Evolutionary conservation across 768 basidiomycete genomes (phyloP).

Genomic region (Mycena kentingensis): DNA sequence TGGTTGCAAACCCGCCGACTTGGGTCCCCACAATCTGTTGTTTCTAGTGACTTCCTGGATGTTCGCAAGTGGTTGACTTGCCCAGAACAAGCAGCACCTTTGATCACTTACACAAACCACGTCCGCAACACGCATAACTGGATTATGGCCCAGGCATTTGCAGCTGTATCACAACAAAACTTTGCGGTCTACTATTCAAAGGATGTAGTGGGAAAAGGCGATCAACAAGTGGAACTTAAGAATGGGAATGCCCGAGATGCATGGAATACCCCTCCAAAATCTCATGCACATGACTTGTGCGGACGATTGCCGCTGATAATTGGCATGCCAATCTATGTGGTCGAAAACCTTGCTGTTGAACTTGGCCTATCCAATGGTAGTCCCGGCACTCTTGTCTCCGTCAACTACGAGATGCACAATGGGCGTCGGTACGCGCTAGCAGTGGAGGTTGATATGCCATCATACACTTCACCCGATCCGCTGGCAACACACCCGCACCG

Average conservation of each 20-base stretch:
- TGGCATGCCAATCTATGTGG: conserved; percentile 22
- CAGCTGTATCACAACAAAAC: conserved; percentile 5
- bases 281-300: conserved; percentile 13
- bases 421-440: conserved; percentile 18
- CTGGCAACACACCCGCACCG: conserved; percentile 3
- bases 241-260: conserved; percentile 15
- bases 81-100: conserved; percentile 9
- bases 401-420: conserved; percentile 6
- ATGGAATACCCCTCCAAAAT: conserved; percentile 17
- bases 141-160: conserved; percentile 14
- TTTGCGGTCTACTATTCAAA: conserved; percentile 14
- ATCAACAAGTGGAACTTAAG: neutral
- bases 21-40: neutral
- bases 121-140: conserved; percentile 20
- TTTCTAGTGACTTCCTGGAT: neutral
- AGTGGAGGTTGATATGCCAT: conserved; percentile 14
- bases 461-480: conserved; percentile 3
- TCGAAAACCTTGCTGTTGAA: conserved; percentile 22
- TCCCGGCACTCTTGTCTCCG: conserved; percentile 8
- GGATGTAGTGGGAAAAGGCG: conserved; percentile 1
- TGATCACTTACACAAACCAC: conserved; percentile 16
- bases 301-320: conserved; percentile 16
- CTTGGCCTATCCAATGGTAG: conserved; percentile 21
- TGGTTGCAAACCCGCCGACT: conserved; percentile 8
- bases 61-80: conserved; percentile 5